Evolutionary conservation across 495 filamentous ascomycete genomes (phyloP).

Genomic region (Xylaria telfairii): DNA sequence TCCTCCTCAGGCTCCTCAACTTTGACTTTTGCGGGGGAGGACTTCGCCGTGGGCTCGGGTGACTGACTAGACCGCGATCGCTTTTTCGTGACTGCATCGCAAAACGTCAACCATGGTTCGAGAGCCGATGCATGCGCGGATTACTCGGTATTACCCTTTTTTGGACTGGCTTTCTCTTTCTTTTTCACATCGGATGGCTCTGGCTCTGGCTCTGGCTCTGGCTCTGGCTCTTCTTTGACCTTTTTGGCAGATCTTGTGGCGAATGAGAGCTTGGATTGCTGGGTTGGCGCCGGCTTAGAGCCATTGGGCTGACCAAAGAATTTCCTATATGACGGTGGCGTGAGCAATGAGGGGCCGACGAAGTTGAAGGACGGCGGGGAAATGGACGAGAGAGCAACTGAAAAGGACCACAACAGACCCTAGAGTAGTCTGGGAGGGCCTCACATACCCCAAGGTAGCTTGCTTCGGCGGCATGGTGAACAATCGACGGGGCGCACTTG

Average conservation of each 20-base stretch:
- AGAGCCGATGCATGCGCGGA: background rate
- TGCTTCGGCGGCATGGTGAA: conserved; percentile 70
- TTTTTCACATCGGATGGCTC: too few relatives aligned
- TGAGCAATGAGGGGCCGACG: conserved; percentile 15
- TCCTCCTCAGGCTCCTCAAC: conserved; percentile 42
- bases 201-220: conserved; percentile 37
- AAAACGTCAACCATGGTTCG: conserved; percentile 10
- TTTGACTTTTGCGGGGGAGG: conserved; percentile 33
- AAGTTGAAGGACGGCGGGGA: background rate
- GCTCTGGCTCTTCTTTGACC: conserved; percentile 41
- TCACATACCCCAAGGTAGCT: conserved; percentile 92
- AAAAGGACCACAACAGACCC: conserved; percentile 65
- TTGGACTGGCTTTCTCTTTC: conserved; percentile 39
- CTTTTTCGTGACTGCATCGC: conserved; percentile 49
- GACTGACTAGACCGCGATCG: conserved; percentile 40
- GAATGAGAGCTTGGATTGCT: conserved; percentile 79
- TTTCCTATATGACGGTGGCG: conserved; percentile 54
- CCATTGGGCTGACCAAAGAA: conserved; percentile 70
- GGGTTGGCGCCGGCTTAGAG: conserved; percentile 58
- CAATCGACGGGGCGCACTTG: conserved; percentile 33
- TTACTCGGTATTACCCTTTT: conserved; percentile 39
- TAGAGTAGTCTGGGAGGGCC: conserved; percentile 76
- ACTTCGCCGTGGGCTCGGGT: conserved; percentile 27
- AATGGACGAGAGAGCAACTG: background rate
- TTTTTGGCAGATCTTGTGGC: conserved; percentile 55